phyloP scores from a whole-genome alignment of 1,284 basidiomycete genomes.

The Moesziomyces parantarcticus region DNA sequence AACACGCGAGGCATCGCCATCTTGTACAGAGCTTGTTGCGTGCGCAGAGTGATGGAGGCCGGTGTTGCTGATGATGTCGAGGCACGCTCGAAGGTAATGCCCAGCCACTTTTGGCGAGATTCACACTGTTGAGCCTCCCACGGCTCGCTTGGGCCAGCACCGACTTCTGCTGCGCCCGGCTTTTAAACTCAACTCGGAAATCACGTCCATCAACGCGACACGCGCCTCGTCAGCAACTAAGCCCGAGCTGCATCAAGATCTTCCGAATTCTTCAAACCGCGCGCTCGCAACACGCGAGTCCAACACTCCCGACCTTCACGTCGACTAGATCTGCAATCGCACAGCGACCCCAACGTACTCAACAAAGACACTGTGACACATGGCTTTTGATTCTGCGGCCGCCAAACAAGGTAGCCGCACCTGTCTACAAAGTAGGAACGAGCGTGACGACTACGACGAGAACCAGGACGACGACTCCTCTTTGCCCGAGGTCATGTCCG shows the following conservation, averaged over 20 bases:
- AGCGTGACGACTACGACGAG: slow-evolving; percentile 16
- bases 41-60: background rate
- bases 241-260: no score
- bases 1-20: slow-evolving; percentile 64
- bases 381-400: no score
- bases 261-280: no score
- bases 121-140: background rate
- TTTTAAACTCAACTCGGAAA: background rate
- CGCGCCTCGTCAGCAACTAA: no score
- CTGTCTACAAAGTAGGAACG: background rate
- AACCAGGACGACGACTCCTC: slow-evolving; percentile 50
- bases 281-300: no score
- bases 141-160: background rate
- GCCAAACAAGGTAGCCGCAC: background rate
- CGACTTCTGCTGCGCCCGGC: no score
- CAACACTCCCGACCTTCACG: no score
- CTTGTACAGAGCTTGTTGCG: background rate
- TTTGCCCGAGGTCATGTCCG: slow-evolving; percentile 56
- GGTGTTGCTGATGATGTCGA: background rate
- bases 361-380: no score
- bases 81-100: background rate
- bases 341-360: no score
- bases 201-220: background rate
- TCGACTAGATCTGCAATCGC: no score
- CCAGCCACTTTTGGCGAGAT: background rate